Conservation (phyloP, 495 filamentous ascomycete genomes). For the Daldinia grandis region DNA sequence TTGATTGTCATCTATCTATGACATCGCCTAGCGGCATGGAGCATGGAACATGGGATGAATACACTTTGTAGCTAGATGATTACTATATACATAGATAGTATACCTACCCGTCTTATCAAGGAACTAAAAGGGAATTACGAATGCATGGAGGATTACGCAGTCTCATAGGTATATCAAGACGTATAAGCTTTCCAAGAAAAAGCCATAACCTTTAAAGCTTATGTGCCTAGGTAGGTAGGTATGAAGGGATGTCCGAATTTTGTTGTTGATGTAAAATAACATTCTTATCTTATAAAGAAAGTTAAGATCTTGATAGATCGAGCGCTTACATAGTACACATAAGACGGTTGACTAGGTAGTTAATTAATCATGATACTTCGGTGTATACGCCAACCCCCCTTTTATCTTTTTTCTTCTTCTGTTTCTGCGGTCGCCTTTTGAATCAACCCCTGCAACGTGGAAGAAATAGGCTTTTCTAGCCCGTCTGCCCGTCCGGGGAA, state of each 20-base stretch:
- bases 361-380: neutral
- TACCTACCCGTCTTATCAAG: neutral
- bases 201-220: neutral
- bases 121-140: neutral
- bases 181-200: neutral
- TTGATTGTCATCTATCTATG: neutral
- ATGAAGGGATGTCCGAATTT: too few relatives aligned
- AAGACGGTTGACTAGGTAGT: neutral
- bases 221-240: too few relatives aligned
- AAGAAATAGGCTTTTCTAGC: conserved; percentile 39
- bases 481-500: conserved; percentile 38
- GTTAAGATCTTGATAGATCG: neutral
- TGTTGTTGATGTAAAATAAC: neutral
- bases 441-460: conserved; percentile 13
- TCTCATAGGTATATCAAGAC: neutral
- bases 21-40: neutral
- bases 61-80: too few relatives aligned
- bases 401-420: neutral
- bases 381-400: neutral
- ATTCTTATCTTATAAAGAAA: neutral
- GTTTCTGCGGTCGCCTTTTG: conserved; percentile 7
- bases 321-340: neutral
- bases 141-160: neutral
- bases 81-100: neutral
- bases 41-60: neutral